Conservation (phyloP, 169 alveolate genomes). For the Fabrea salina region DNA sequence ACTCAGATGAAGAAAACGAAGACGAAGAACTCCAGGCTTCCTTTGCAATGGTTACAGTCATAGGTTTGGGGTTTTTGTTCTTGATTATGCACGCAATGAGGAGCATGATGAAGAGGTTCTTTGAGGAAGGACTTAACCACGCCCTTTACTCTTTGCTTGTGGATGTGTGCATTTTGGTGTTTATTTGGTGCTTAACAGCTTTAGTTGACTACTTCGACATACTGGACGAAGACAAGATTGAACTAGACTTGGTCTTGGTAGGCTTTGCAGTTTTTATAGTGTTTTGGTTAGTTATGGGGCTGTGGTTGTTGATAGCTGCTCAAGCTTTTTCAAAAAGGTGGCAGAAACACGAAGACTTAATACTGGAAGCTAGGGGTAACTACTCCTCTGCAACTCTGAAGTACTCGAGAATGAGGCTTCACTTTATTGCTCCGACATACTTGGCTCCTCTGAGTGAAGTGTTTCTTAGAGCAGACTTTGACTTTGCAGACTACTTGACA, state of each 20-base stretch:
- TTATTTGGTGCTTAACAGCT: conserved; percentile 12
- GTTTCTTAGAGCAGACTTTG: conserved; percentile 6
- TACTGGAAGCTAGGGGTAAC: neutral
- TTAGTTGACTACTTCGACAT: neutral
- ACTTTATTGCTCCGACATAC: neutral
- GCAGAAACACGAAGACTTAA: neutral
- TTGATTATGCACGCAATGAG: neutral
- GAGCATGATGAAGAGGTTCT: neutral
- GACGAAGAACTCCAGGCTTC: neutral
- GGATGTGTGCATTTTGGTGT: conserved; percentile 4
- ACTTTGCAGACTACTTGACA: conserved; percentile 25
- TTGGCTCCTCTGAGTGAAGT: neutral
- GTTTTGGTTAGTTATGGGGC: neutral
- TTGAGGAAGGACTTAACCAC: neutral
- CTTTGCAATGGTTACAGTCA: neutral
- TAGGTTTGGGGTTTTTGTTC: neutral
- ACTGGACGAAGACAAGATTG: neutral
- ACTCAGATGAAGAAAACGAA: neutral
- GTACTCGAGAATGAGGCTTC: conserved; percentile 4
- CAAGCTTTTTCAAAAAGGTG: neutral
- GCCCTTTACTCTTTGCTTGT: conserved; percentile 1
- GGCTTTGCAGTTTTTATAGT: neutral
- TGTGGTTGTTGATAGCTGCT: neutral
- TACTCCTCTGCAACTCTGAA: neutral
- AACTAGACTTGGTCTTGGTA: neutral